Evolutionary conservation across 1,139 yeast genomes (phyloP).

Genomic region (Kodamaea derodonti): DNA sequence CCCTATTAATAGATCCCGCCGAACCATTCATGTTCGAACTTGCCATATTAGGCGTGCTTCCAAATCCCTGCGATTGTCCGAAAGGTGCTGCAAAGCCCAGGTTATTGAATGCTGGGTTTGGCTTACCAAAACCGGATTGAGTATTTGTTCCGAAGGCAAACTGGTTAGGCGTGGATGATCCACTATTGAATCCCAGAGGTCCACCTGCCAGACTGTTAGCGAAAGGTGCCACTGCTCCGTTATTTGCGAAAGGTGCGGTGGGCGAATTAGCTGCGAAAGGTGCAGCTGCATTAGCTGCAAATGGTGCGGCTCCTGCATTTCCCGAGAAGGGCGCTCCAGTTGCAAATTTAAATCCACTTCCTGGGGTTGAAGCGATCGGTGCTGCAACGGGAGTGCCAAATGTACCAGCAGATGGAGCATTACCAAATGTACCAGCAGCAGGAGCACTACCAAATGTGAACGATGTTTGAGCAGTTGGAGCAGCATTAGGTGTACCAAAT

Average conservation of each 20-base stretch:
- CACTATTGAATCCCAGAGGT: conserved; percentile 1
- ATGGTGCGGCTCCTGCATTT: not conserved
- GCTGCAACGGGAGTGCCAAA: not conserved
- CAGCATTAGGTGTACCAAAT: not conserved
- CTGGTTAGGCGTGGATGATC: not conserved
- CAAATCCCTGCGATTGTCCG: conserved; percentile 2
- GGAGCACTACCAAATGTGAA: conserved; percentile 5
- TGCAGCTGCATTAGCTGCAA: conserved; percentile 1
- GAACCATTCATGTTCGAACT: conserved; percentile 1
- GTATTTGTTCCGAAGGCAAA: not conserved
- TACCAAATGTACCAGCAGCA: conserved; percentile 4
- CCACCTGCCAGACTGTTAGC: not conserved
- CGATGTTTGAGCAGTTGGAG: not conserved
- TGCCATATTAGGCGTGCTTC: conserved; percentile 2
- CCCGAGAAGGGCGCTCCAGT: conserved; percentile 3
- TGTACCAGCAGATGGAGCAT: conserved; percentile 1
- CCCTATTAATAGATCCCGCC: conserved; percentile 3
- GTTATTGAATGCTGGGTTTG: conserved; percentile 3
- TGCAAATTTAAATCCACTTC: conserved; percentile 3
- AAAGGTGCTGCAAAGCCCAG: conserved; percentile 5
- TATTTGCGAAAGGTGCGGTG: not conserved
- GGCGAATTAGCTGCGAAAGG: conserved; percentile 2
- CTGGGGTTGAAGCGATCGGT: conserved; percentile 2
- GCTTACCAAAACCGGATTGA: conserved; percentile 9
- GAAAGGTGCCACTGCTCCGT: conserved; percentile 2